A percentile compares a stretch with the other conserved stretches of the same genome.
These are phyloP conservation scores for Pyronema domesticum DNA, from an alignment of 495 filamentous ascomycete genomes.

Conservation along the genomic window DNA sequence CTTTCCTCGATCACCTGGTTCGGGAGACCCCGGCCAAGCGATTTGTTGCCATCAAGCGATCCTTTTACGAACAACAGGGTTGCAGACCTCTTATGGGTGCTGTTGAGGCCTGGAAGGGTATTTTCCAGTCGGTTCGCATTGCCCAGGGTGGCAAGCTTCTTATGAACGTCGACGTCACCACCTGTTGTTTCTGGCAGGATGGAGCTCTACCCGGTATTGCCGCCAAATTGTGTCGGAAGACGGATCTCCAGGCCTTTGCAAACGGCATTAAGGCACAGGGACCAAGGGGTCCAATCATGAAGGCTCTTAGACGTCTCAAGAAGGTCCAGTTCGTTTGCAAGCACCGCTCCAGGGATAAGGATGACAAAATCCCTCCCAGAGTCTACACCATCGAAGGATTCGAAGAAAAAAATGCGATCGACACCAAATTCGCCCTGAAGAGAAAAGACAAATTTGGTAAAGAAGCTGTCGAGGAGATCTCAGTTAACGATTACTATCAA, in stretches of 20 bases:
- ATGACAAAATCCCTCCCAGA: constrained; percentile 22
- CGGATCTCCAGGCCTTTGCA: constrained; percentile 15
- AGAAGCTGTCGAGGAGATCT: constrained; percentile 25
- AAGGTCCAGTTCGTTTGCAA: constrained; percentile 50
- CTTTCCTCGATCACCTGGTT: constrained; percentile 76
- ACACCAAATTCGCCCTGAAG: constrained; percentile 39
- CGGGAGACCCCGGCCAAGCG: constrained; percentile 51
- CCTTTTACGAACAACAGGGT: constrained; percentile 44
- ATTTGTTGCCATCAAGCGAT: constrained; percentile 52
- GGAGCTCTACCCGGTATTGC: constrained; percentile 25
- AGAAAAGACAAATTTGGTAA: constrained; percentile 31
- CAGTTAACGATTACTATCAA: constrained; percentile 49
- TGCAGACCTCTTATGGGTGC: constrained; percentile 34
- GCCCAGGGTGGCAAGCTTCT: constrained; percentile 38
- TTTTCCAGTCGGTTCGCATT: constrained; percentile 57
- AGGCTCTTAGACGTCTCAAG: constrained; percentile 35
- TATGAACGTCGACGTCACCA: constrained; percentile 69
- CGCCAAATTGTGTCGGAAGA: neutral
- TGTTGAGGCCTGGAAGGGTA: constrained; percentile 64
- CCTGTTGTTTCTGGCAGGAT: constrained; percentile 52
- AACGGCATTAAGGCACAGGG: constrained; percentile 7
- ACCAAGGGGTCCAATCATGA: constrained; percentile 7
- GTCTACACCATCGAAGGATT: constrained; percentile 49
- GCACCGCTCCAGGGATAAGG: constrained; percentile 29
- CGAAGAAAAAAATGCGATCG: constrained; percentile 35